Percentiles rank a stretch among this genome's conserved stretches.
Conservation (phyloP, 2,329 filamentous ascomycete genomes). For the Monosporascus sp. region DNA sequence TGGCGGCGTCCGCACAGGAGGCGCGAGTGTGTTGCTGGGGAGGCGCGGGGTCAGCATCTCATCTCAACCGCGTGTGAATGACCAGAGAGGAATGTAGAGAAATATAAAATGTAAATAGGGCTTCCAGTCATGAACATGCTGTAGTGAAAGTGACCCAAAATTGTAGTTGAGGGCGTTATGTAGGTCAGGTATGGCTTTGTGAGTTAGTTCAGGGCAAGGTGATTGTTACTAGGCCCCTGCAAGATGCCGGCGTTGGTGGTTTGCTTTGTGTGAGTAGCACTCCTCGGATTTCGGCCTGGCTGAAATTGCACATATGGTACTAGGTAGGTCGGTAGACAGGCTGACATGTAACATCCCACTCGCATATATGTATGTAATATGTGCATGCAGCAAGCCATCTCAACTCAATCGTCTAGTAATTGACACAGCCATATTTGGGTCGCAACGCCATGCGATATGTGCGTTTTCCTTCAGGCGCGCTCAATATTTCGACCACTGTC, state of each 20-base stretch:
- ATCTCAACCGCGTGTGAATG: not conserved
- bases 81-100: not conserved
- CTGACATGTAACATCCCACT: too few relatives aligned
- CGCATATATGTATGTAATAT: too few relatives aligned
- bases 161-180: not conserved
- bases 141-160: too few relatives aligned
- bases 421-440: not conserved
- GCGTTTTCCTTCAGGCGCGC: not conserved
- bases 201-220: not conserved
- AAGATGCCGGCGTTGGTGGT: not conserved
- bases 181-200: not conserved
- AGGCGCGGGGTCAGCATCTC: conserved; percentile 20
- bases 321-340: too few relatives aligned
- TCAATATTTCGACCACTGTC: not conserved
- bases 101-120: conserved; percentile 1
- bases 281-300: not conserved
- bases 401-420: not conserved
- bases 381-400: not conserved
- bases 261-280: too few relatives aligned
- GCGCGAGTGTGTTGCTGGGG: conserved; percentile 23
- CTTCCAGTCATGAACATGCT: not conserved
- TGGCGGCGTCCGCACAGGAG: conserved; percentile 28
- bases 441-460: not conserved
- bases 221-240: not conserved
- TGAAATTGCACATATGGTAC: too few relatives aligned